Percentiles rank a stretch among this genome's conserved stretches.
Conservation (phyloP, 2,329 filamentous ascomycete genomes). For the Zasmidium angulare region DNA sequence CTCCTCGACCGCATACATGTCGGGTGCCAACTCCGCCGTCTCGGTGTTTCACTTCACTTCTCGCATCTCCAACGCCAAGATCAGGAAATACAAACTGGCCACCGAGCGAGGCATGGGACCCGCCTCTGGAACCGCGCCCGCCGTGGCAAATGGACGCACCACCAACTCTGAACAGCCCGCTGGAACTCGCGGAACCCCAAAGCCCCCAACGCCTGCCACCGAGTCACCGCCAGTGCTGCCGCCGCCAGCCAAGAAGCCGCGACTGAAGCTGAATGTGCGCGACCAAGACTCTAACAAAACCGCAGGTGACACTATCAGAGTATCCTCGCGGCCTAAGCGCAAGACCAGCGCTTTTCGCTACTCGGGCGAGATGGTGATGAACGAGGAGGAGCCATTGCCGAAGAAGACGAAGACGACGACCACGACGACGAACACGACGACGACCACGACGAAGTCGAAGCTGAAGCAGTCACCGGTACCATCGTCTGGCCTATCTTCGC, state of each 20-base stretch:
- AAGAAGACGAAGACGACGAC: constrained; percentile 1
- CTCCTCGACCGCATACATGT: constrained; percentile 9
- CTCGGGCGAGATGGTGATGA: constrained; percentile 18
- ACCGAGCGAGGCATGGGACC: constrained; percentile 29
- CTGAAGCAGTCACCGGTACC: constrained; percentile 15
- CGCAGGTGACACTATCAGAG: constrained; percentile 24
- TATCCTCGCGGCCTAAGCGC: constrained; percentile 24
- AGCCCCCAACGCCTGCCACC: constrained; percentile 3
- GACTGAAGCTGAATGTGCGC: constrained; percentile 31
- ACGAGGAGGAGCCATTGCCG: constrained; percentile 5
- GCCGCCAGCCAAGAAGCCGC: constrained; percentile 25
- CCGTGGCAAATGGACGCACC: constrained; percentile 6
- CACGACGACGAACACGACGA: no score
- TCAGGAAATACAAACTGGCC: constrained; percentile 28
- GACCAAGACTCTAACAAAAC: constrained; percentile 11
- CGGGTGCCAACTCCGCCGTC: constrained; percentile 8
- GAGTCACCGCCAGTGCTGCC: constrained; percentile 16
- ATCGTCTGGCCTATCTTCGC: constrained; percentile 26
- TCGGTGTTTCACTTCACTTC: constrained; percentile 31
- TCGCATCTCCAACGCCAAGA: constrained; percentile 29
- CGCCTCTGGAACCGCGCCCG: neutral
- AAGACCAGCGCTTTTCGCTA: constrained; percentile 18
- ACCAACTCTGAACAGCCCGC: neutral
- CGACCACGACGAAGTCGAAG: neutral
- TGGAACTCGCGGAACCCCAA: neutral